Conservation (phyloP, 2,329 filamentous ascomycete species). For the Dryadomyces quercivorus region DNA sequence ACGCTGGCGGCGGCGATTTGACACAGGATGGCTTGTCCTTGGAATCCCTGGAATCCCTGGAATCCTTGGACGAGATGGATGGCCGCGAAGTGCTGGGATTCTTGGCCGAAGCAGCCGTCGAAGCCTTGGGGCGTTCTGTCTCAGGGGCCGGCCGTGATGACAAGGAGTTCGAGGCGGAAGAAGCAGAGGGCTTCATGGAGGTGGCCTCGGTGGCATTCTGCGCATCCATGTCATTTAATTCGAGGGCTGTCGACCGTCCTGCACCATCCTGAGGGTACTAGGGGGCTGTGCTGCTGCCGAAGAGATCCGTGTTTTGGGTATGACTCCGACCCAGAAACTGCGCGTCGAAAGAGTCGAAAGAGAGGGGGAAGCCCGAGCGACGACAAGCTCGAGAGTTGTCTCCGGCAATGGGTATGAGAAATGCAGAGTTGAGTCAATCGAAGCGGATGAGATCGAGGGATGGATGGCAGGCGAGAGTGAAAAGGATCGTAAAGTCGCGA, state of each 20-base stretch:
- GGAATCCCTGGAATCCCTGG: too few relatives aligned
- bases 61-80: not conserved
- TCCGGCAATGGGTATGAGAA: not conserved
- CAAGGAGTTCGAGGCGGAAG: slow-evolving; percentile 24
- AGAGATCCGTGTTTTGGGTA: not conserved
- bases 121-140: slow-evolving; percentile 20
- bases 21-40: slow-evolving; percentile 4
- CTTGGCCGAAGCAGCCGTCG: slow-evolving; percentile 17
- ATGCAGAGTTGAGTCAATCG: not conserved
- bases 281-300: slow-evolving; percentile 19
- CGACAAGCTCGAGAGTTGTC: not conserved
- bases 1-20: not conserved
- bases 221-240: slow-evolving; percentile 58
- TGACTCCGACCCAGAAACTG: not conserved
- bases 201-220: slow-evolving; percentile 54
- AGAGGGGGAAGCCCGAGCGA: not conserved
- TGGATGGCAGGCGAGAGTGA: not conserved
- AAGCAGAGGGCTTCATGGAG: slow-evolving; percentile 46
- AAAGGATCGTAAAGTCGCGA: not conserved
- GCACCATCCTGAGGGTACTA: slow-evolving; percentile 48
- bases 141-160: slow-evolving; percentile 24
- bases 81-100: slow-evolving; percentile 9
- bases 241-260: slow-evolving; percentile 33
- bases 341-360: not conserved
- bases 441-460: not conserved